Evolutionary conservation across 371 early-diverging fungal species (phyloP).

Genomic region (Actinomortierella wolfii): DNA sequence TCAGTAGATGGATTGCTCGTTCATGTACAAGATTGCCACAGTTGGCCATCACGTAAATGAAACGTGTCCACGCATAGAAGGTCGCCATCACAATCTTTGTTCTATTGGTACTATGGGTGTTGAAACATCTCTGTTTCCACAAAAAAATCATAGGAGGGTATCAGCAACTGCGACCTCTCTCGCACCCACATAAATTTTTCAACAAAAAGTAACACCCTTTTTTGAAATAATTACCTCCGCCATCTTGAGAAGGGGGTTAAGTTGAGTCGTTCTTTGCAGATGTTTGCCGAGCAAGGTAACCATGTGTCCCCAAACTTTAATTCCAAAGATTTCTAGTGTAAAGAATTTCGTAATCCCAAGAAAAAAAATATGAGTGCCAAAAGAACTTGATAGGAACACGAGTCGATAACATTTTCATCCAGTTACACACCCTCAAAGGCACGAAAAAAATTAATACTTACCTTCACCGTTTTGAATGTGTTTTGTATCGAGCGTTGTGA

Average conservation of each 20-base stretch:
- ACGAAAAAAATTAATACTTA: conserved; percentile 2
- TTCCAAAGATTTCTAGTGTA: conserved; percentile 26
- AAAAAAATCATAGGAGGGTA: background rate
- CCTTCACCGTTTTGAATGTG: conserved; percentile 17
- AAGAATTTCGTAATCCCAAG: background rate
- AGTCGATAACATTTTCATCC: background rate
- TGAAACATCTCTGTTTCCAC: conserved; percentile 20
- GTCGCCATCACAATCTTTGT: conserved; percentile 32
- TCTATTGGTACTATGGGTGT: conserved; percentile 7
- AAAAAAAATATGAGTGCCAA: background rate
- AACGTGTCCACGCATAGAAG: conserved; percentile 38
- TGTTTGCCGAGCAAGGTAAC: conserved; percentile 19
- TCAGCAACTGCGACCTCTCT: too few species aligned
- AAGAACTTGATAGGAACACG: background rate
- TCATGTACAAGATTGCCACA: conserved; percentile 23
- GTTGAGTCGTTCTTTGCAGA: conserved; percentile 17
- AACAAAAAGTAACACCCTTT: background rate
- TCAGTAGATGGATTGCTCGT: conserved; percentile 16
- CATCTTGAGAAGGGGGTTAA: conserved; percentile 33
- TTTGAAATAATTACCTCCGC: conserved; percentile 15
- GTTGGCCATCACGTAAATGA: conserved; percentile 37
- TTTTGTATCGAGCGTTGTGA: conserved; percentile 11
- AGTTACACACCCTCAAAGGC: background rate
- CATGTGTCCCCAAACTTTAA: conserved; percentile 34
- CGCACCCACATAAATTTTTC: background rate